These are phyloP conservation scores for Claviceps pazoutovae DNA, from an alignment of 2,329 filamentous ascomycete genomes.

Conservation along the genomic window DNA sequence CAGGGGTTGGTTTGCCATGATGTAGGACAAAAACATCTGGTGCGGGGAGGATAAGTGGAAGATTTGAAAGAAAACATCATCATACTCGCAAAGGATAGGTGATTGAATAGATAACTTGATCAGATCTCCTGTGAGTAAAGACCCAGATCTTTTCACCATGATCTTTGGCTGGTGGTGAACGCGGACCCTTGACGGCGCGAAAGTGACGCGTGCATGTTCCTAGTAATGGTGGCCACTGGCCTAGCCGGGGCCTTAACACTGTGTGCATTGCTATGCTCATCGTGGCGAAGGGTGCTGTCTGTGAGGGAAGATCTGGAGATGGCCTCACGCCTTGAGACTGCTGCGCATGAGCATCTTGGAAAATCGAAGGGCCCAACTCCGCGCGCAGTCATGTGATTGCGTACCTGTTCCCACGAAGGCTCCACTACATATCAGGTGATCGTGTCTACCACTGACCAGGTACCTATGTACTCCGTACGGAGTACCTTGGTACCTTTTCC, in stretches of 20 bases:
- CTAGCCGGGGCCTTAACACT: conserved; percentile 20
- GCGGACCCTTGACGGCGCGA: not conserved
- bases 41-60: not conserved
- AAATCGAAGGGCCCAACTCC: conserved; percentile 7
- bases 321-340: not conserved
- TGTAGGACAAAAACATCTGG: too few species aligned
- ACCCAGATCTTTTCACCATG: conserved; percentile 47
- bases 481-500: too few species aligned
- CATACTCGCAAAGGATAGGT: not conserved
- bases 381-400: conserved; percentile 14
- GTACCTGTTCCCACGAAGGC: too few species aligned
- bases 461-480: too few species aligned
- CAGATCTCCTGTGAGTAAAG: conserved; percentile 34
- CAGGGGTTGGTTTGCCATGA: too few species aligned
- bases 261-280: conserved; percentile 24
- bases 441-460: too few species aligned
- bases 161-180: conserved; percentile 16
- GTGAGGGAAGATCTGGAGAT: not conserved
- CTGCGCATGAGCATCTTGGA: not conserved
- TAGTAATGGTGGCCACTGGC: conserved; percentile 29
- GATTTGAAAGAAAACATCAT: not conserved
- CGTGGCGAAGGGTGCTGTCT: conserved; percentile 12
- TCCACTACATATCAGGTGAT: too few species aligned
- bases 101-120: conserved; percentile 37
- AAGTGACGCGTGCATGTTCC: conserved; percentile 28